Base-by-base conservation (phyloP, 192 early-diverging fungal genomes). In the Podila clonocystis region DNA sequence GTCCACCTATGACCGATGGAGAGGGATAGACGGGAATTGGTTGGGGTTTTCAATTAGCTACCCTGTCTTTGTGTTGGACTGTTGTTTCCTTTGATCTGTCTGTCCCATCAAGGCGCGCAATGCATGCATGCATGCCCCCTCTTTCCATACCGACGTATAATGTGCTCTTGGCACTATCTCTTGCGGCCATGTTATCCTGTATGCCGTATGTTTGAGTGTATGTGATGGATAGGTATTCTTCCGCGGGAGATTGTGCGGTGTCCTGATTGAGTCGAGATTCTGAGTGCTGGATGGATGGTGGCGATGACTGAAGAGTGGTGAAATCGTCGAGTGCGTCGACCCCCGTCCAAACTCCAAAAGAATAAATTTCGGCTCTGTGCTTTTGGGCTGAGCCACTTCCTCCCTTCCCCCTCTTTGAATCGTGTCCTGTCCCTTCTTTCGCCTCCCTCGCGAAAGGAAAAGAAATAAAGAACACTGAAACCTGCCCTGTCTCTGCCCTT, bases 1-100 rank as follows among this genome's bases (percentile, higher is more conserved):
- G 84, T 5, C 97, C 97, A 75, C 93, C 93, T 90, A 84, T 48
- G 60, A 34, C 7, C 5, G 22, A 65, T 13, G 60, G 29, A 38
- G 19, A 62, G 60, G 30, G 24, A 9, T 29, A 24, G 29, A 38
- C 24, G 62, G 11, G 31, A 36, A 65, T 65, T 41, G 26, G 3
- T n/a, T n/a, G n/a, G n/a, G 62, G 62, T 38, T 11, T 9, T 4
- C 1, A 20, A 26, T 30, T 38, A 17, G 52, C 3, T 6, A 1
- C n/a, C 7, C n/a, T 52, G 50, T 52, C n/a, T 1, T 24, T 55
- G 52, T 55, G 52, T 3, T 55, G 1, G 50, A 22, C 5, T 36
- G 34, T 0, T 52, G 3, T 52, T 20, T 26, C n/a, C 5, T 17
- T 55, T 55, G 52, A 45, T 45, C 41, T 15, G 41, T 36, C 9